Conservation (phyloP, 192 early-diverging fungal genomes). For the Coemansia sp. region DNA sequence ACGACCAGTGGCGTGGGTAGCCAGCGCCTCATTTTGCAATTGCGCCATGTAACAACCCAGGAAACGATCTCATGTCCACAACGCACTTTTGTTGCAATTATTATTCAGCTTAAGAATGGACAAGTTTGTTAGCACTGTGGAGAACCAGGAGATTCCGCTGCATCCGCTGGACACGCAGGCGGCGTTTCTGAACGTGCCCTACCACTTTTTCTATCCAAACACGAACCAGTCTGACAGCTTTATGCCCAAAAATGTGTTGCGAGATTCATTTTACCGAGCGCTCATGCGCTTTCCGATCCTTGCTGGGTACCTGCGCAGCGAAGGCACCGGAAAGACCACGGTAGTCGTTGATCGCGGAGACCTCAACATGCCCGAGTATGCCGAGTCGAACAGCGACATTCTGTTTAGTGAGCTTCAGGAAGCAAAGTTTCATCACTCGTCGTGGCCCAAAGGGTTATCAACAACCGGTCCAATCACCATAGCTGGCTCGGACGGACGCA, state of each 20-base stretch:
- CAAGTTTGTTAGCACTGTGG: constrained; percentile 37
- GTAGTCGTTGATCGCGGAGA: constrained; percentile 26
- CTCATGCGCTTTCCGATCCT: constrained; percentile 36
- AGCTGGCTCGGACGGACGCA: constrained; percentile 20
- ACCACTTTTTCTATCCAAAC: constrained; percentile 47
- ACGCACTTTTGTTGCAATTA: too few relatives aligned
- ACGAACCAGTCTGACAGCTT: constrained; percentile 16
- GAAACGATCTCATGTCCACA: too few relatives aligned
- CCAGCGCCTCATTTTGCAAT: background rate
- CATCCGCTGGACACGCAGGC: constrained; percentile 52
- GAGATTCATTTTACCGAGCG: constrained; percentile 32
- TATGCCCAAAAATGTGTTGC: constrained; percentile 38
- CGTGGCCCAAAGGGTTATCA: constrained; percentile 39
- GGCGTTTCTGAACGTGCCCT: constrained; percentile 48
- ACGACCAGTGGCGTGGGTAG: background rate
- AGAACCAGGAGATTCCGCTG: constrained; percentile 32
- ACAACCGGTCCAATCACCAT: constrained; percentile 31
- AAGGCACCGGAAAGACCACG: constrained; percentile 14
- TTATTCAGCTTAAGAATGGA: constrained; percentile 19
- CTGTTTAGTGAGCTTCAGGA: constrained; percentile 17
- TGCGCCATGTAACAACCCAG: too few relatives aligned
- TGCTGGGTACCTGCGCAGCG: constrained; percentile 24
- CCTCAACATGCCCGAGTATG: constrained; percentile 51
- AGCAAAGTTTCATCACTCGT: constrained; percentile 35
- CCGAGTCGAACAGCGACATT: constrained; percentile 23